Conservation (phyloP, 2,329 filamentous ascomycete species). For the Alternaria arborescens region DNA sequence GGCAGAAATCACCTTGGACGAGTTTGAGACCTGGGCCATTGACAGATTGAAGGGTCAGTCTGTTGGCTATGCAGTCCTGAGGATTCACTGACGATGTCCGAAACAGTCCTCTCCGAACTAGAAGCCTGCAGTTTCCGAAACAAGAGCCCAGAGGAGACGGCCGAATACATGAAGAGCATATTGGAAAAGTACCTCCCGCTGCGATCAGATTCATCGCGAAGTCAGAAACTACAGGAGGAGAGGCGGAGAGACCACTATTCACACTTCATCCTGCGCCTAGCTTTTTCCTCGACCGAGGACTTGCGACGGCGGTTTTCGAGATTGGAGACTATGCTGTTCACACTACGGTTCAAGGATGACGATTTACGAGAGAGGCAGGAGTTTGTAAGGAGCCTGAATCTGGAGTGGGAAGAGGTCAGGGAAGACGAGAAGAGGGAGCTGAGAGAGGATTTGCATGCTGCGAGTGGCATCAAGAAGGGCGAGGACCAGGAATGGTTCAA, state of each 20-base stretch:
- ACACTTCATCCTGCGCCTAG: slow-evolving; percentile 93
- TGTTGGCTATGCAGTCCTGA: rapidly evolving
- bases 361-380: slow-evolving; percentile 74
- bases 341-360: slow-evolving; percentile 80
- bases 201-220: slow-evolving; percentile 74
- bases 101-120: slow-evolving; percentile 79
- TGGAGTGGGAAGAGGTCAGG: slow-evolving; percentile 84
- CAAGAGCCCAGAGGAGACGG: slow-evolving; percentile 81
- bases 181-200: slow-evolving; percentile 88
- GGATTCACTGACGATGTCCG: slow-evolving; percentile 11
- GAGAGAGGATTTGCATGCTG: slow-evolving; percentile 64
- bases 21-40: slow-evolving; percentile 99
- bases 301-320: slow-evolving; percentile 84
- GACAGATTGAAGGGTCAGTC: slow-evolving; percentile 76
- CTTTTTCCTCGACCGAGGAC: slow-evolving; percentile 91
- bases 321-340: slow-evolving; percentile 89
- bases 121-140: slow-evolving; percentile 97
- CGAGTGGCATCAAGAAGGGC: slow-evolving; percentile 60
- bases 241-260: slow-evolving; percentile 96
- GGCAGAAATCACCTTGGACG: slow-evolving; percentile 91
- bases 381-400: slow-evolving; percentile 78
- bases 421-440: slow-evolving; percentile 81
- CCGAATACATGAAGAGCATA: slow-evolving; percentile 81
- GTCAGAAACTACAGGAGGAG: slow-evolving; percentile 69
- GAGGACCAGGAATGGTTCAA: slow-evolving; percentile 95